Evolutionary conservation across 2,329 filamentous ascomycete genomes (phyloP).

Genomic region (Elsinoe australis): DNA sequence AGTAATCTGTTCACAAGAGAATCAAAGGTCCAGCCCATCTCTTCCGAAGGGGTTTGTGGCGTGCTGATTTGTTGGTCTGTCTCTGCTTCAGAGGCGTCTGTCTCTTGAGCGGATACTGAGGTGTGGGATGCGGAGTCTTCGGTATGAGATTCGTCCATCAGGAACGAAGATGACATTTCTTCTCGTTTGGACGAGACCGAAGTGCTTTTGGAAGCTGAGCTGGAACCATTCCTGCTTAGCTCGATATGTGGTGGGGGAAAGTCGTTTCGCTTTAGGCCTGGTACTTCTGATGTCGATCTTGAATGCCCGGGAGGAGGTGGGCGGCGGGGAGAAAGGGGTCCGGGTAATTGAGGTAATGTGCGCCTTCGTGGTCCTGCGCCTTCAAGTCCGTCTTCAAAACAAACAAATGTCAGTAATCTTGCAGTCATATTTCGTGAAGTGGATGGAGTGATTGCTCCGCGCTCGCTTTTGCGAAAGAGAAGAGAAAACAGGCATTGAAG

Average conservation of each 20-base stretch:
- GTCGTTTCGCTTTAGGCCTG: conserved; percentile 26
- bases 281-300: conserved; percentile 43
- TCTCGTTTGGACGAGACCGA: conserved; percentile 29
- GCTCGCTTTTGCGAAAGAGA: not conserved
- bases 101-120: conserved; percentile 38
- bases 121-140: conserved; percentile 17
- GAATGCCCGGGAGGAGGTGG: conserved; percentile 31
- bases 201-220: conserved; percentile 15
- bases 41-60: conserved; percentile 41
- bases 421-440: not conserved
- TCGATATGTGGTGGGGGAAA: conserved; percentile 16
- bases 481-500: not conserved
- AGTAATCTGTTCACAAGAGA: conserved; percentile 74
- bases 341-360: conserved; percentile 12
- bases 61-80: conserved; percentile 36
- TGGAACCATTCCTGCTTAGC: conserved; percentile 12
- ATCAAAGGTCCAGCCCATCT: conserved; percentile 50
- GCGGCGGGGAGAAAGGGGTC: not conserved
- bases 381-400: conserved; percentile 9
- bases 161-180: conserved; percentile 48
- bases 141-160: conserved; percentile 56
- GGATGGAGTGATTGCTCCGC: not conserved
- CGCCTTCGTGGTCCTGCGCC: conserved; percentile 33
- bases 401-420: conserved; percentile 4
- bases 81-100: conserved; percentile 55